These are phyloP conservation scores for Citrus sp. DNA, from an alignment of 345 rosid genomes.

Conservation along the genomic window DNA sequence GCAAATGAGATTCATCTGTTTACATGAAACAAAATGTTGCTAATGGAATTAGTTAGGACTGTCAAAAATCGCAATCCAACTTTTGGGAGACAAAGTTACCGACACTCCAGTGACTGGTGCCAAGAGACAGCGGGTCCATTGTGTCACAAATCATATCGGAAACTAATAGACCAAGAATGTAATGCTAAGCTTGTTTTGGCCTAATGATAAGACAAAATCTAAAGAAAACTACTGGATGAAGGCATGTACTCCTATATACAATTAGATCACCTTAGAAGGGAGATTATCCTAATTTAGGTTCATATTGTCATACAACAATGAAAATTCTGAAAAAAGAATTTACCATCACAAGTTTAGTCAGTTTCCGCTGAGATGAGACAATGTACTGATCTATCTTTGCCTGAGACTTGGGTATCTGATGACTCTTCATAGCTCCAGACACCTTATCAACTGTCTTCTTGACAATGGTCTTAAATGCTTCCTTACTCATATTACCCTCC, in stretches of 20 bases:
- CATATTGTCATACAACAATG: neutral
- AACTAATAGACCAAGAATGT: neutral
- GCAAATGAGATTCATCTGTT: neutral
- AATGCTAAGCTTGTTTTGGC: neutral
- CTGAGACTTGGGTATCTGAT: constrained; percentile 73
- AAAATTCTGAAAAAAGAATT: constrained; percentile 16
- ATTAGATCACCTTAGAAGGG: neutral
- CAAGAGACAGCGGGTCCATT: too few relatives aligned
- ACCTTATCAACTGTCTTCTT: constrained; percentile 93
- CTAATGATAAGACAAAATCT: neutral
- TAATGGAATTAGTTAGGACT: neutral
- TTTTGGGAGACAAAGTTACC: neutral
- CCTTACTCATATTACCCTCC: constrained; percentile 96
- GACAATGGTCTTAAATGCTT: constrained; percentile 87
- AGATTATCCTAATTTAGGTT: neutral
- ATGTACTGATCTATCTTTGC: constrained; percentile 81
- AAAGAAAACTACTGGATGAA: constrained; percentile 1
- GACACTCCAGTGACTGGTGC: neutral
- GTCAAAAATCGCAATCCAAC: neutral
- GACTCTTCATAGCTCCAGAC: constrained; percentile 70
- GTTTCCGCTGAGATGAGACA: constrained; percentile 61
- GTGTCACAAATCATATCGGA: neutral
- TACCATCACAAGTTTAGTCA: constrained; percentile 94
- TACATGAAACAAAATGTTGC: neutral
- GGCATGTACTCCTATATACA: neutral